Percentiles rank a stretch among this genome's conserved stretches.
Evolutionary conservation across 2,329 filamentous ascomycete genomes (phyloP).

Genomic region (Aspergillus candidus): DNA sequence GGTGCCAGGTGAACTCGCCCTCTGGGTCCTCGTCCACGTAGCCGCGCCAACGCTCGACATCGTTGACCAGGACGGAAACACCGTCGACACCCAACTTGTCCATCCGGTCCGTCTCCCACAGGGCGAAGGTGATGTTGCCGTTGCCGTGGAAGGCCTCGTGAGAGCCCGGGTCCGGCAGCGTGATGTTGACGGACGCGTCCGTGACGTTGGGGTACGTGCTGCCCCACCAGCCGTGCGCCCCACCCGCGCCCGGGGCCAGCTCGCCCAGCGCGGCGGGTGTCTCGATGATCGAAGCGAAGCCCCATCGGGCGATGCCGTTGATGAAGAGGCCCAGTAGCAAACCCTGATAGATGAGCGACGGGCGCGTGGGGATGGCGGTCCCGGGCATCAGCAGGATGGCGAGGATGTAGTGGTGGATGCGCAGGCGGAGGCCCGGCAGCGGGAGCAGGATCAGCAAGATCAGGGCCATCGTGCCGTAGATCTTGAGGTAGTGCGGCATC

Average conservation of each 20-base stretch:
- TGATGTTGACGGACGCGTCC: constrained; percentile 36
- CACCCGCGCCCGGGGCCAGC: constrained; percentile 39
- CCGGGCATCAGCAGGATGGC: constrained; percentile 81
- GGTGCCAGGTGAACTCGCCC: constrained; percentile 48
- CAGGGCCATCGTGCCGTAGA: constrained; percentile 65
- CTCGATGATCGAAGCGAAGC: constrained; percentile 82
- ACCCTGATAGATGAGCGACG: constrained; percentile 80
- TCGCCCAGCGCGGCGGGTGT: constrained; percentile 64
- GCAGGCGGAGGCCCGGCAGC: constrained; percentile 70
- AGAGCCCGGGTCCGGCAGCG: constrained; percentile 32
- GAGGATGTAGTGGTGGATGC: constrained; percentile 93
- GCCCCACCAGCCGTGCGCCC: constrained; percentile 39
- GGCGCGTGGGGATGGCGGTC: constrained; percentile 80
- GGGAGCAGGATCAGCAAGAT: constrained; percentile 65
- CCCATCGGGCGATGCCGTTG: constrained; percentile 91
- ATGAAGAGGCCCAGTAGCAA: constrained; percentile 85
- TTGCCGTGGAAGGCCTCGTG: constrained; percentile 32
- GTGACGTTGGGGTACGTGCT: constrained; percentile 51
- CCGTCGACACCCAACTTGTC: constrained; percentile 45
- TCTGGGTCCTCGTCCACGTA: constrained; percentile 47
- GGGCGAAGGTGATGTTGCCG: constrained; percentile 42
- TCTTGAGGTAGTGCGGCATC: constrained; percentile 66
- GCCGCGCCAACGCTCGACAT: constrained; percentile 56
- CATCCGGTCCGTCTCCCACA: constrained; percentile 40
- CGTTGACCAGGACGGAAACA: constrained; percentile 56